Evolutionary conservation across 192 early-diverging fungal species (phyloP), one percentile per base, ranked within the genome.

Genomic region (Coemansia sp.): DNA sequence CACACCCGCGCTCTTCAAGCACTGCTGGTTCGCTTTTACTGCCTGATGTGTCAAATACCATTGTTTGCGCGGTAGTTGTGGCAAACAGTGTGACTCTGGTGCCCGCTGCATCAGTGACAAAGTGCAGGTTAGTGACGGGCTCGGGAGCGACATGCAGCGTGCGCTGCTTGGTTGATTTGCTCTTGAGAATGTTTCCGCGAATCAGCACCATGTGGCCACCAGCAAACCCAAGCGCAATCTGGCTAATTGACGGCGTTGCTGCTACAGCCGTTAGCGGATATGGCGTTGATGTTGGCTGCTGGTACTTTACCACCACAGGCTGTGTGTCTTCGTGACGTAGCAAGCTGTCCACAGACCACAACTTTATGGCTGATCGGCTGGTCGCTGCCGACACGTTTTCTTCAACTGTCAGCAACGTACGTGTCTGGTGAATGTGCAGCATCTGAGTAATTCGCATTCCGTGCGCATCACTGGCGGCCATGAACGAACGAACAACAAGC

Each of bases 181-280:
- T 90, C 52, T 88, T 87, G 35, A 86, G 85, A 14, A 97, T 78
- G 70, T 94, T 92, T 5, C 94, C 92, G 35, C 89, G 86, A 15
- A 92, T 85, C 35, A 95, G 76, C 19, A 96, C 75, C 0, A 96
- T 94, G 3, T 91, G 87, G 11, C 97, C 97, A 66, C 94, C 95
- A 21, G 93, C 92, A 60, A 98, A 81, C 3, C 95, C 97, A 35
- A 97, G 79, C 12, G 97, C 97, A 12, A 95, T 82, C 75, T 96
- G 97, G 5, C 90, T 88, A 7, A 94, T 62, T 10, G 86, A 84
- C 47, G 93, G 90, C 17, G 69, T 72, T 0, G 69, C 68, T 3
- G 73, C 66, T 0, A 82, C 70, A 1, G 75, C 76, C 1, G 79
- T 80, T 21, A 83, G 66, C 49, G 75, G 81, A 41, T 79, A 70